Base-by-base conservation (phyloP, 2,329 filamentous ascomycete species). In the Claviceps humidiphila region DNA sequence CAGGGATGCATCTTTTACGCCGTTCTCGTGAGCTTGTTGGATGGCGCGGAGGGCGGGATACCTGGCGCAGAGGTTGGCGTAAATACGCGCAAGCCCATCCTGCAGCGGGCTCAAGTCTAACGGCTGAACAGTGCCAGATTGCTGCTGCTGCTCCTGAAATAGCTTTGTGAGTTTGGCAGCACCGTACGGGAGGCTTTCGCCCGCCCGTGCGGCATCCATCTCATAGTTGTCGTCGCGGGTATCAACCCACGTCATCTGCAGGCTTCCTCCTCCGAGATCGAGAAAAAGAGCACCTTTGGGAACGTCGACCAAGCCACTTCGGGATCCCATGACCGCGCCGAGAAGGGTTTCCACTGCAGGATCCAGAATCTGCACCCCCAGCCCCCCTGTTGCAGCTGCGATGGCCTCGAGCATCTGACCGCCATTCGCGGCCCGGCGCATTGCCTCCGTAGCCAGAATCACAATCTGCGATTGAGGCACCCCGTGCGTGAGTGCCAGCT, bases 401-500 rank as follows among this genome's bases (percentile, higher is more conserved):
- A 96, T 90, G 37, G 76, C 74, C 0, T 70, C 64, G 1, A 87
- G 73, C 68, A 93, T 88, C 1, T 80, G 76, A 20, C 71, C 72
- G 0, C 83, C 81, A 61, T 96, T 96, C 53, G 77, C 67, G 5
- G 90, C 88, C 24, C 82, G 87, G 45, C 90, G 81, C 64, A 90
- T 93, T 4, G 90, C 90, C 66, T 95, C 90, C 0, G 90, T 96
- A 20, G 89, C 90, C 43, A 96, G 79, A 9, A 95, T 78, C 20
- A 79, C 77, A 54, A 91, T 78, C 57, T 89, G 82, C 38, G 67
- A 59, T 0, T 73, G 63, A 0, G 80, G 80, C 0, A 95, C 87
- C 17, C 74, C 73, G 62, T 87, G 88, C 53, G 83, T 78, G 51
- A 74, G 63, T 54, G 89, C 91, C 50, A 86, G 84, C 26, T 71